Percentiles rank a stretch among this genome's conserved stretches.
These are phyloP conservation scores for Elongisporangium undulatum DNA, from an alignment of 352 stramenopile species.

Conservation along the genomic window DNA sequence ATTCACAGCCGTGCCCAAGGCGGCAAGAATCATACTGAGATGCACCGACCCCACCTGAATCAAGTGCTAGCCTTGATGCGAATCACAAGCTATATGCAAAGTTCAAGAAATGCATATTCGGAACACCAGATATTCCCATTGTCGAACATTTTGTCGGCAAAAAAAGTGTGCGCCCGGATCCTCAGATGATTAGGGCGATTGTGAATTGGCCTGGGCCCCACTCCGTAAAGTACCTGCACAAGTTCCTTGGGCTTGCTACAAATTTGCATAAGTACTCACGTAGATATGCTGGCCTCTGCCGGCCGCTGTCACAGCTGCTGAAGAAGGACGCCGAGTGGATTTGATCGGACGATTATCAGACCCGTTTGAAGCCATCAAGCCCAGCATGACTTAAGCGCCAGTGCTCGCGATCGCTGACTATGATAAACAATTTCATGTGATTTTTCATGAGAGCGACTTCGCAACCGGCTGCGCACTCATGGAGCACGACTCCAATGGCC, in stretches of 20 bases:
- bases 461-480: conserved; percentile 1
- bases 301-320: neutral
- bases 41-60: conserved; percentile 13
- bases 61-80: conserved; percentile 15
- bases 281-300: neutral
- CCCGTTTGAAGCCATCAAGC: conserved; percentile 6
- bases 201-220: conserved; percentile 5
- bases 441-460: conserved; percentile 12
- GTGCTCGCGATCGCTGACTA: conserved; percentile 9
- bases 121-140: conserved; percentile 17
- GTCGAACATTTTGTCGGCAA: conserved; percentile 7
- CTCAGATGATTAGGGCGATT: conserved; percentile 10
- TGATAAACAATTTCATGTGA: conserved; percentile 9
- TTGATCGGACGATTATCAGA: neutral
- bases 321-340: conserved; percentile 7
- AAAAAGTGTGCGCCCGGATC: conserved; percentile 4
- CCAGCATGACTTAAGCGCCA: neutral
- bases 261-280: conserved; percentile 7
- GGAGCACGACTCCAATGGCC: conserved; percentile 1
- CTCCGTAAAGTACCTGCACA: conserved; percentile 7
- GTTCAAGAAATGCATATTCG: conserved; percentile 21
- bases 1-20: conserved; percentile 11
- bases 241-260: conserved; percentile 13
- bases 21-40: conserved; percentile 6
- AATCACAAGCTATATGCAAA: conserved; percentile 19